Conservation (phyloP, 441 rosid genomes). For the Melastoma candidum region DNA sequence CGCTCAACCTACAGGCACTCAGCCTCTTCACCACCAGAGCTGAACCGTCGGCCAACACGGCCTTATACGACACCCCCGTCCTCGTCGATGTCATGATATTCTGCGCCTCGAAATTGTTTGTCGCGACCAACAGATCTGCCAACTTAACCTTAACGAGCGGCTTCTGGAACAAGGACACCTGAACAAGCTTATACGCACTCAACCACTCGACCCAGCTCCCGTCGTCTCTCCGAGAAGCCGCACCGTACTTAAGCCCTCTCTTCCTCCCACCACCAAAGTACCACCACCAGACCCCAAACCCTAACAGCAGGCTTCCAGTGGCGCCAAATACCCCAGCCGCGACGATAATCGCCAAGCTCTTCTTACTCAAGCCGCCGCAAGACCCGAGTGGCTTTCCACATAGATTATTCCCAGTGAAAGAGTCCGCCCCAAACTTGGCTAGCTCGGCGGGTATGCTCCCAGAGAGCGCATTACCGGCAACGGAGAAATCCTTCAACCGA, state of each 20-base stretch:
- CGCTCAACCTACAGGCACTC: slow-evolving; percentile 29
- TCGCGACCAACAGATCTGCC: slow-evolving; percentile 44
- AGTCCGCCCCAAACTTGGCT: slow-evolving; percentile 24
- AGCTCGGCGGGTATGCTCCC: slow-evolving; percentile 49
- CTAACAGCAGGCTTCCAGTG: slow-evolving; percentile 31
- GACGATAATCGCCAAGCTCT: slow-evolving; percentile 37
- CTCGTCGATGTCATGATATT: slow-evolving; percentile 33
- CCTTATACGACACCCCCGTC: slow-evolving; percentile 50
- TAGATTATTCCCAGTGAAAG: slow-evolving; percentile 36
- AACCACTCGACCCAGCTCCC: slow-evolving; percentile 46
- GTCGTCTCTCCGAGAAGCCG: slow-evolving; percentile 31
- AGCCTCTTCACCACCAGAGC: slow-evolving; percentile 55
- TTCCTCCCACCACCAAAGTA: slow-evolving; percentile 28
- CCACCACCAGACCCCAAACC: slow-evolving; percentile 55
- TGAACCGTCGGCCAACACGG: slow-evolving; percentile 52
- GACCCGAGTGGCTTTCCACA: slow-evolving; percentile 46
- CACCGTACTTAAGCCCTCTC: slow-evolving; percentile 29
- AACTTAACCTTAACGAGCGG: slow-evolving; percentile 51
- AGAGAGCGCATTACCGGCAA: slow-evolving; percentile 37
- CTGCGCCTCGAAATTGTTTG: slow-evolving; percentile 29
- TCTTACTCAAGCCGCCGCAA: slow-evolving; percentile 42
- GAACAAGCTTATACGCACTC: slow-evolving; percentile 51
- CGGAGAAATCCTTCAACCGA: slow-evolving; percentile 41
- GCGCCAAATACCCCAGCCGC: slow-evolving; percentile 56
- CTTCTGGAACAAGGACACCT: slow-evolving; percentile 58